Percentiles rank a stretch among this genome's conserved stretches.
These are phyloP conservation scores for Myriosclerotinia scirpicola DNA, from an alignment of 2,329 filamentous ascomycete genomes.

Conservation along the genomic window DNA sequence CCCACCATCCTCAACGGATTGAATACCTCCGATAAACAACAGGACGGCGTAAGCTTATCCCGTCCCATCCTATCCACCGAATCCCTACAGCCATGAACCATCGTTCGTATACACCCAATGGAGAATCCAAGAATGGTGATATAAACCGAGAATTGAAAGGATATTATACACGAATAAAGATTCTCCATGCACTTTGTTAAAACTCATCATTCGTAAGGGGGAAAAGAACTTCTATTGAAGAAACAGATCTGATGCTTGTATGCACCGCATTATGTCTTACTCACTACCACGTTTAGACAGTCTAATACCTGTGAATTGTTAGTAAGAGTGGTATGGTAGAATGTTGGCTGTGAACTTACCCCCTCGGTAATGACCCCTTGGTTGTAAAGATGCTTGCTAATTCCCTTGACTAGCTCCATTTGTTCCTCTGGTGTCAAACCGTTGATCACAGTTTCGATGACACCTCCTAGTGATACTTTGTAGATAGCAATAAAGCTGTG, in stretches of 20 bases:
- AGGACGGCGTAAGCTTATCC: background rate
- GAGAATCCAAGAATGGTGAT: constrained; percentile 19
- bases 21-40: background rate
- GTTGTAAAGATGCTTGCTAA: constrained; percentile 64
- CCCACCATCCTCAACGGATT: constrained; percentile 5
- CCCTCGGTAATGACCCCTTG: constrained; percentile 50
- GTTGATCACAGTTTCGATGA: constrained; percentile 89
- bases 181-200: constrained; percentile 17
- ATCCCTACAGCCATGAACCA: background rate
- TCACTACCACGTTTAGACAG: constrained; percentile 35
- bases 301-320: constrained; percentile 33
- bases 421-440: constrained; percentile 88
- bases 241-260: background rate
- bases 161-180: constrained; percentile 23
- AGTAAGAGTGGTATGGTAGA: background rate
- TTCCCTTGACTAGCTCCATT: constrained; percentile 70
- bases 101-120: constrained; percentile 14
- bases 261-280: constrained; percentile 32
- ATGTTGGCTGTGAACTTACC: constrained; percentile 32
- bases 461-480: constrained; percentile 78
- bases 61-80: background rate
- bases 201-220: constrained; percentile 20
- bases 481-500: constrained; percentile 93
- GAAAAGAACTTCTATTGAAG: background rate
- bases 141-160: constrained; percentile 20